phyloP scores from a whole-genome alignment of 2,329 filamentous ascomycete species.

The Aspergillus proliferans region DNA sequence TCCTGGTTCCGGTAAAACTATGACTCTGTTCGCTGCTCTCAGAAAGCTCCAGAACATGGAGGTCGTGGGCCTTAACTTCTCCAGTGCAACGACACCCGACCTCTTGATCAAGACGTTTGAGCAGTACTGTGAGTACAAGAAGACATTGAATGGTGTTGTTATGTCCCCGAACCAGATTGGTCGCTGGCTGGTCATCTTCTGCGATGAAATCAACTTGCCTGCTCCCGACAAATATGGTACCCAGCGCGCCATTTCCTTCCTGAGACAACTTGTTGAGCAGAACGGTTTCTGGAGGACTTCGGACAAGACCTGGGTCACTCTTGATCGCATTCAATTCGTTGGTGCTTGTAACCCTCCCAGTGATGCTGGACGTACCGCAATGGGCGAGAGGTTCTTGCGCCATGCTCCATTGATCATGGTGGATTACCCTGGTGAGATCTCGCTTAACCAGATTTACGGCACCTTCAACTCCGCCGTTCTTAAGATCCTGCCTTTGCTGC shows the following conservation, averaged over 20 bases:
- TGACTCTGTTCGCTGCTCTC: slow-evolving; percentile 97
- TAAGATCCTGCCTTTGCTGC: slow-evolving; percentile 92
- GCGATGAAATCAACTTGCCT: slow-evolving; percentile 98
- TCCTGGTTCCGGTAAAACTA: slow-evolving; percentile 97
- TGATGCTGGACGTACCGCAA: slow-evolving; percentile 89
- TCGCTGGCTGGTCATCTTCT: slow-evolving; percentile 97
- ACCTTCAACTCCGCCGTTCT: slow-evolving; percentile 95
- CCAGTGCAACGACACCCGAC: slow-evolving; percentile 95
- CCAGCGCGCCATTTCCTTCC: slow-evolving; percentile 92
- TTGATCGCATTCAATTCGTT: slow-evolving; percentile 98
- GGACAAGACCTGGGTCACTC: slow-evolving; percentile 94
- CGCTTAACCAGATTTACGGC: slow-evolving; percentile 93
- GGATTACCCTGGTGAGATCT: slow-evolving; percentile 93
- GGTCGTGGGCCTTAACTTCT: slow-evolving; percentile 98
- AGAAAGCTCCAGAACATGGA: slow-evolving; percentile 98
- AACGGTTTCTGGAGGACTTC: slow-evolving; percentile 98
- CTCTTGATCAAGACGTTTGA: slow-evolving; percentile 98
- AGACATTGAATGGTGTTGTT: slow-evolving; percentile 92
- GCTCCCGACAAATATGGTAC: slow-evolving; percentile 97
- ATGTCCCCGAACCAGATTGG: slow-evolving; percentile 95
- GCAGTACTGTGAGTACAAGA: slow-evolving; percentile 99
- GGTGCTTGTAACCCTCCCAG: slow-evolving; percentile 98
- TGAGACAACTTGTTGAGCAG: slow-evolving; percentile 95
- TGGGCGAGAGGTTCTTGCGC: slow-evolving; percentile 87
- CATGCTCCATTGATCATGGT: slow-evolving; percentile 99